A percentile compares a stretch with the other conserved stretches of the same genome.
These are phyloP conservation scores for Suhomyces bribrorum DNA, from an alignment of 1,139 yeast genomes.

Conservation along the genomic window DNA sequence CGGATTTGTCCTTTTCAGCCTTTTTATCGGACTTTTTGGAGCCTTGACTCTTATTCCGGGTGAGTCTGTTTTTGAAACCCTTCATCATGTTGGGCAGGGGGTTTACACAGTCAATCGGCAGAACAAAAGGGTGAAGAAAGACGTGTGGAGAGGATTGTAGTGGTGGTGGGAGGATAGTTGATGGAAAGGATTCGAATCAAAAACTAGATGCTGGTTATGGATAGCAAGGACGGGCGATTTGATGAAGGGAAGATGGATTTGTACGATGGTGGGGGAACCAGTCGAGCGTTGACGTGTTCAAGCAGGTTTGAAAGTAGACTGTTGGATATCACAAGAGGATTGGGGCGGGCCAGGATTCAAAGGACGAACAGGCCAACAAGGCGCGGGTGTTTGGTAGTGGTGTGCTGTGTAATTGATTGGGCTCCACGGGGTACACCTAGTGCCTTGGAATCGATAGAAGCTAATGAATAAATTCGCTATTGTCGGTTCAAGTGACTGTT, in stretches of 20 bases:
- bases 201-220: no score
- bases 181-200: no score
- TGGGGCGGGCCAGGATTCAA: not conserved
- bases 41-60: conserved; percentile 45
- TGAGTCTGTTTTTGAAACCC: conserved; percentile 52
- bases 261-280: not conserved
- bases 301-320: not conserved
- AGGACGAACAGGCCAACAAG: not conserved
- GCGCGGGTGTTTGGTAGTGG: not conserved
- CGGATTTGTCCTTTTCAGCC: conserved; percentile 21
- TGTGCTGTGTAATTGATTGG: not conserved
- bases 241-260: no score
- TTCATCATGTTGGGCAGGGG: conserved; percentile 43
- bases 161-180: not conserved
- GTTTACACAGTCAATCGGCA: not conserved
- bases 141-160: not conserved
- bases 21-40: conserved; percentile 42
- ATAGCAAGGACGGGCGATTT: no score
- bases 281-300: conserved; percentile 1
- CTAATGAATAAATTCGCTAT: conserved; percentile 1
- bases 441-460: conserved; percentile 3
- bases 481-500: conserved; percentile 5
- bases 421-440: not conserved
- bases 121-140: not conserved
- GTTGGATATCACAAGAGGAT: not conserved